Evolutionary conservation across 202 grass and related monocot species (phyloP).

Genomic region (Miscanthus sacchariflorus): DNA sequence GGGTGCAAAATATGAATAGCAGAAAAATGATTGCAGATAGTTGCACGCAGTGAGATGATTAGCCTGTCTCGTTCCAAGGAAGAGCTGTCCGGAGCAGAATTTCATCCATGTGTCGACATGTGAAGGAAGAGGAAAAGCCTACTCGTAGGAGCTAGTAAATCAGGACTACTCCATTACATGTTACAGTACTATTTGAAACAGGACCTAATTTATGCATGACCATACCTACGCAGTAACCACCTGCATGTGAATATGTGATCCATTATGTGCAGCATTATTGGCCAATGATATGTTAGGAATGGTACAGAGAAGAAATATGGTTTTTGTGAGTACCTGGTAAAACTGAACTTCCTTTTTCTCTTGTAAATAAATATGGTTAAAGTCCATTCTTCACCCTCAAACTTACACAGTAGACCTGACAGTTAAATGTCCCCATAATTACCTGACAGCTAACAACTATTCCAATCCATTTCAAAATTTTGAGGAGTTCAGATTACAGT

Average conservation of each 20-base stretch:
- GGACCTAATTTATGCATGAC: neutral
- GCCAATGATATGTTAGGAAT: constrained; percentile 24
- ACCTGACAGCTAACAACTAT: too few relatives aligned
- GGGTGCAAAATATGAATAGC: constrained; percentile 21
- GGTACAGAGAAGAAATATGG: neutral
- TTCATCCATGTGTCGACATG: constrained; percentile 37
- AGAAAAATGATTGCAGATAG: constrained; percentile 38
- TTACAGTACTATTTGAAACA: constrained; percentile 13
- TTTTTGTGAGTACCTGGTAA: neutral
- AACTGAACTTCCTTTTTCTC: neutral
- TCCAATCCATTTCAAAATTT: too few relatives aligned
- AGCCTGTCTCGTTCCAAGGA: constrained; percentile 47
- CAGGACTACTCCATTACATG: neutral
- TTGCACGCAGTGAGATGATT: constrained; percentile 29
- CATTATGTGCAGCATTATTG: neutral
- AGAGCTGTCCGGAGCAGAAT: constrained; percentile 4
- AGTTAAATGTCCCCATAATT: too few relatives aligned
- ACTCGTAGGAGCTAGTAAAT: neutral
- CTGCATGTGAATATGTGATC: constrained; percentile 3
- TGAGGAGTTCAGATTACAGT: too few relatives aligned
- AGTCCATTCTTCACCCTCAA: too few relatives aligned
- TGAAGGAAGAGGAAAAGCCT: constrained; percentile 37
- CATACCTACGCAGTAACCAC: constrained; percentile 7
- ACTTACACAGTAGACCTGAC: too few relatives aligned
- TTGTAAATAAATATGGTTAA: neutral